Conservation (phyloP, 2,329 filamentous ascomycete genomes). For the Clonostachys byssicola region DNA sequence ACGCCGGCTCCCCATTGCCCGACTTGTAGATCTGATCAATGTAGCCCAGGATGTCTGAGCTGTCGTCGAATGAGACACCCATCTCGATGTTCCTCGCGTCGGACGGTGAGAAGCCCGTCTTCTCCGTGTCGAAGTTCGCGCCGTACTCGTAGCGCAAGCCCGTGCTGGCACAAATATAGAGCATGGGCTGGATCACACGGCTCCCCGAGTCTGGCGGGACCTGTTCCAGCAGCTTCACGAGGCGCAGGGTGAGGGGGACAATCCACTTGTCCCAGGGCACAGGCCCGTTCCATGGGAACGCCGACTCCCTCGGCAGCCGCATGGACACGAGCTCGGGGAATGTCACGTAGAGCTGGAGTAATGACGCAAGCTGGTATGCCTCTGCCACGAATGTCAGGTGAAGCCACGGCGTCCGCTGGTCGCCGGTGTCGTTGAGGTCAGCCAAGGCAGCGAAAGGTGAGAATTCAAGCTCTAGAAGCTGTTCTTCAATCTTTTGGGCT, state of each 20-base stretch:
- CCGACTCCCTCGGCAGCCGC: conserved; percentile 14
- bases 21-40: conserved; percentile 5
- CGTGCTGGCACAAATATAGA: conserved; percentile 29
- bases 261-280: conserved; percentile 30
- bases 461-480: conserved; percentile 22
- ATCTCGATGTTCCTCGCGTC: no score
- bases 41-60: conserved; percentile 1
- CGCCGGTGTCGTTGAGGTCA: conserved; percentile 16
- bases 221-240: conserved; percentile 23
- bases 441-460: conserved; percentile 6
- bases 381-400: conserved; percentile 29
- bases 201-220: conserved; percentile 26
- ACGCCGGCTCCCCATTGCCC: conserved; percentile 6
- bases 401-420: conserved; percentile 13
- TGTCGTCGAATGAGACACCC: no score
- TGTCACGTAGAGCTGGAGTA: conserved; percentile 33
- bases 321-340: conserved; percentile 24
- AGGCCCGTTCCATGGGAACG: conserved; percentile 4
- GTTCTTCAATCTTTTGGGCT: conserved; percentile 25
- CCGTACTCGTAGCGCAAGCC: conserved; percentile 16
- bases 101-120: no score
- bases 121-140: no score
- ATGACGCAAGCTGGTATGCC: conserved; percentile 26
- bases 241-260: conserved; percentile 22
- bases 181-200: conserved; percentile 27